phyloP scores from a whole-genome alignment of 1,284 basidiomycete species.

The Salmacisia buchloeana region DNA sequence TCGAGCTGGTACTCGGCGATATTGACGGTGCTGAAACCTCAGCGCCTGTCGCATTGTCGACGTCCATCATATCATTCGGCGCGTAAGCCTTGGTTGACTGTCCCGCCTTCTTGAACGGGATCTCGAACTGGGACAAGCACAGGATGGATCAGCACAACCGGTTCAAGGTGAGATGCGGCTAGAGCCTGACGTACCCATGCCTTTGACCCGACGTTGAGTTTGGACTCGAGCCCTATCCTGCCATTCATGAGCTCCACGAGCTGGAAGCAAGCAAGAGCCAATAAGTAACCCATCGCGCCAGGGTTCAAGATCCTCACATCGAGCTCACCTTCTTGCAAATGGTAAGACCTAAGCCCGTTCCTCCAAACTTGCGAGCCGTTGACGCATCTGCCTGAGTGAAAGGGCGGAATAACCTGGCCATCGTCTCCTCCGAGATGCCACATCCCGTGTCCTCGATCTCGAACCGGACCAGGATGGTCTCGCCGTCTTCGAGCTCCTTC shows the following conservation, averaged over 20 bases:
- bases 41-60: conserved; percentile 16
- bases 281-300: not conserved
- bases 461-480: conserved; percentile 38
- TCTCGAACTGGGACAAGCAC: conserved; percentile 20
- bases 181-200: conserved; percentile 35
- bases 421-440: conserved; percentile 43
- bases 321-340: conserved; percentile 30
- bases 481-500: conserved; percentile 36
- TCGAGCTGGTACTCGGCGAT: conserved; percentile 23
- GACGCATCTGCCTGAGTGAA: conserved; percentile 48
- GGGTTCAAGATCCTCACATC: not conserved
- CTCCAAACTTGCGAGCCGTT: conserved; percentile 41
- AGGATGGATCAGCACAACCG: not conserved
- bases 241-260: conserved; percentile 44
- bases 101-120: conserved; percentile 36
- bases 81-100: conserved; percentile 19
- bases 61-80: conserved; percentile 23
- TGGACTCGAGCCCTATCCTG: conserved; percentile 39
- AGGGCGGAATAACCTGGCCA: conserved; percentile 49
- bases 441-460: conserved; percentile 50
- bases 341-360: conserved; percentile 43
- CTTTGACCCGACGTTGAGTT: conserved; percentile 42
- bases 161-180: too few species aligned
- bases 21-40: conserved; percentile 16
- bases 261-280: not conserved